Evolutionary conservation across 257 asterid species (phyloP).

Genomic region (Solanum neorickii): DNA sequence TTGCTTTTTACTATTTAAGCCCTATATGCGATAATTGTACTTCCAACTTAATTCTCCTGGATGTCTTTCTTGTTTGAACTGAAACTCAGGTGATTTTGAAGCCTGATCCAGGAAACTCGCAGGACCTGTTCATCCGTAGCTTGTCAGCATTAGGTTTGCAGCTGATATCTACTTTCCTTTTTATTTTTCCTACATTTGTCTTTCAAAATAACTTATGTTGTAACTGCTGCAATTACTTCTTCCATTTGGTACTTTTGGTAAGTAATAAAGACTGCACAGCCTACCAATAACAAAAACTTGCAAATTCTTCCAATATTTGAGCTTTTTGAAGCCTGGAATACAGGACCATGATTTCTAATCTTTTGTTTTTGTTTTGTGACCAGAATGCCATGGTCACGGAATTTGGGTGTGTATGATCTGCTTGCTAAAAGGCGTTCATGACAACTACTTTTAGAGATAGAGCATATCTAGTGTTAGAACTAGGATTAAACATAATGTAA

Average conservation of each 20-base stretch:
- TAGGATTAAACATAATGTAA: neutral
- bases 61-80: slow-evolving; percentile 11
- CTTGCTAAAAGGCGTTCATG: neutral
- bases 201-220: neutral
- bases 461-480: neutral
- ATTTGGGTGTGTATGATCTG: neutral
- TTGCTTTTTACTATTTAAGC: neutral
- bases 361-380: neutral
- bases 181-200: neutral
- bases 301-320: neutral
- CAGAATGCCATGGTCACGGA: neutral
- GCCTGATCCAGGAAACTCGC: slow-evolving; percentile 99
- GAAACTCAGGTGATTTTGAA: slow-evolving; percentile 82
- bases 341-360: neutral
- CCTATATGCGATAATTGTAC: neutral
- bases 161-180: neutral
- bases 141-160: slow-evolving; percentile 84
- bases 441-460: neutral
- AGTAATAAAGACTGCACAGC: neutral
- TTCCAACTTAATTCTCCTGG: neutral
- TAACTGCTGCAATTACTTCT: neutral
- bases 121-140: slow-evolving; percentile 91
- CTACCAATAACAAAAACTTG: neutral
- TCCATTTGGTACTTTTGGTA: neutral
- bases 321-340: neutral